Evolutionary conservation across 2,329 filamentous ascomycete genomes (phyloP).

Genomic region (Didymella exigua): DNA sequence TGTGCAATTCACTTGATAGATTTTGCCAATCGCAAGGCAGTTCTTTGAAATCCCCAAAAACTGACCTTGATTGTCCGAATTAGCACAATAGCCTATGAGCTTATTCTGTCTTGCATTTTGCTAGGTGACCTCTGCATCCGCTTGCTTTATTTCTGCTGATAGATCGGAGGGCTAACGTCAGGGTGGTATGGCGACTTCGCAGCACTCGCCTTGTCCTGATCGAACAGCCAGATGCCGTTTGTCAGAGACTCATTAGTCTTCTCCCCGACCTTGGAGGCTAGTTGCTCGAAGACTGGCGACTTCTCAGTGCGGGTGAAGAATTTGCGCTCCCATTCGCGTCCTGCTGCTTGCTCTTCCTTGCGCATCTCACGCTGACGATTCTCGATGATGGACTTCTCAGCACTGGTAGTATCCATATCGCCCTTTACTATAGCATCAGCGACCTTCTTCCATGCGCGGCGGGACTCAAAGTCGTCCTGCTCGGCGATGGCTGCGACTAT

Average conservation of each 20-base stretch:
- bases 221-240: constrained; percentile 73
- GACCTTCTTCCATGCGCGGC: constrained; percentile 86
- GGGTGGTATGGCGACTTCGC: constrained; percentile 39
- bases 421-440: constrained; percentile 78
- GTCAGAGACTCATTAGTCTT: constrained; percentile 68
- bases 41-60: constrained; percentile 1
- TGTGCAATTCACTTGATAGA: not conserved
- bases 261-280: constrained; percentile 53
- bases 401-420: constrained; percentile 79
- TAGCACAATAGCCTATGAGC: not conserved
- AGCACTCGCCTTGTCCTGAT: constrained; percentile 56
- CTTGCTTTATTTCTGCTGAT: constrained; percentile 20
- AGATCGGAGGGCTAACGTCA: constrained; percentile 36
- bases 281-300: constrained; percentile 54
- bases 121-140: not conserved
- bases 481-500: constrained; percentile 72
- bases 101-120: not conserved
- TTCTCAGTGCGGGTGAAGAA: constrained; percentile 69
- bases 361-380: constrained; percentile 81
- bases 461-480: constrained; percentile 86
- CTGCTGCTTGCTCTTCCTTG: constrained; percentile 74
- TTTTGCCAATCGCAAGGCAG: not conserved
- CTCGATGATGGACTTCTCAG: constrained; percentile 88
- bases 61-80: not conserved
- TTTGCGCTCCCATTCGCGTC: constrained; percentile 76